Conservation (phyloP, 2,329 filamentous ascomycete species). For the Volutella citrinella region DNA sequence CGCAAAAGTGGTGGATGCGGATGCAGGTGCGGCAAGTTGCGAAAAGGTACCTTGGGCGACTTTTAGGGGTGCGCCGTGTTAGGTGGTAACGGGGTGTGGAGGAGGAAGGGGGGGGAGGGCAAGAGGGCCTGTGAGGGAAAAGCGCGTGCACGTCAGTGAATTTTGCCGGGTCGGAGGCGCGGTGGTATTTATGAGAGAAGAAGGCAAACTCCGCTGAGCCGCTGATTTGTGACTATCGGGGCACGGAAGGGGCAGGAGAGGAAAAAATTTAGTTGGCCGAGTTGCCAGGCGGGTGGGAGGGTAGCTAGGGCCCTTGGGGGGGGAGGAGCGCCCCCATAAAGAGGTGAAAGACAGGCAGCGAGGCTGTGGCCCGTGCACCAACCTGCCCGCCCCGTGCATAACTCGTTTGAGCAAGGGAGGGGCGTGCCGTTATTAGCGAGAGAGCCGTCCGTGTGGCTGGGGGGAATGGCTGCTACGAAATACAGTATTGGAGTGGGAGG, state of each 20-base stretch:
- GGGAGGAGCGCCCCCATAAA: too few species aligned
- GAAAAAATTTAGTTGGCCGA: slow-evolving; percentile 36
- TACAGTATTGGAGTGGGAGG: too few species aligned
- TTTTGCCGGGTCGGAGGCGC: slow-evolving; percentile 42
- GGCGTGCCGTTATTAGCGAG: too few species aligned
- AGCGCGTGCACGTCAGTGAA: slow-evolving; percentile 46
- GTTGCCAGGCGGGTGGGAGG: slow-evolving; percentile 15
- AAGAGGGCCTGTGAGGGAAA: slow-evolving; percentile 40
- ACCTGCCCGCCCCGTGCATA: too few species aligned
- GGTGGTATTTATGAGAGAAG: slow-evolving; percentile 45
- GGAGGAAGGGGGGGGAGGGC: slow-evolving; percentile 20
- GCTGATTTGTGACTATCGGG: slow-evolving; percentile 39
- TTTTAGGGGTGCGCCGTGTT: too few species aligned
- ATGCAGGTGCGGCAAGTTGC: slow-evolving; percentile 14
- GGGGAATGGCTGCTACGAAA: too few species aligned
- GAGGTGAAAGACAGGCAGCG: too few species aligned
- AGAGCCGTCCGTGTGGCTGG: too few species aligned
- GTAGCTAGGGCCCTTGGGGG: slow-evolving; percentile 12
- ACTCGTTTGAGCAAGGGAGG: too few species aligned
- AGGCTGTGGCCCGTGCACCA: too few species aligned
- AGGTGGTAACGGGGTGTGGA: too few species aligned
- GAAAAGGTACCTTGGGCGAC: slow-evolving; percentile 10
- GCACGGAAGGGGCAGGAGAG: slow-evolving; percentile 28
- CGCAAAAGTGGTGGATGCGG: slow-evolving; percentile 12
- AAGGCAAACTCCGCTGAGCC: slow-evolving; percentile 32